A percentile compares a stretch with the other conserved stretches of the same genome.
phyloP scores from a whole-genome alignment of 176 grass and related monocot genomes.

The Tillandsia fasciculata region DNA sequence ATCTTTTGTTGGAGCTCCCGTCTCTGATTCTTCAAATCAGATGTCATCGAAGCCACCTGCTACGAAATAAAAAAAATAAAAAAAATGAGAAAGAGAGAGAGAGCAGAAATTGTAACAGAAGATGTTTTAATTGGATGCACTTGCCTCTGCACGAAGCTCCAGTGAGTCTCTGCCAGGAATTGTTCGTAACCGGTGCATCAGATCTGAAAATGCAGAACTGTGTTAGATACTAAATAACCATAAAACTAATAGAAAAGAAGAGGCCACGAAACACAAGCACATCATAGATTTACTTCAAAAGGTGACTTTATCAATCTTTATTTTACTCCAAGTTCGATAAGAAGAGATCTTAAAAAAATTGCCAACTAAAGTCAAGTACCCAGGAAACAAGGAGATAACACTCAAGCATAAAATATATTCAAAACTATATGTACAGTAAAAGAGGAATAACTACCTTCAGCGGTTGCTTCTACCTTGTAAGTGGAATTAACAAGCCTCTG shows the following conservation, averaged over 20 bases:
- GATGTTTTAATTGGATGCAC: conserved; percentile 7
- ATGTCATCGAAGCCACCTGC: conserved; percentile 90
- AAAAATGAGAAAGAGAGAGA: background rate
- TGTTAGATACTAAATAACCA: background rate
- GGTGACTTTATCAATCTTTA: background rate
- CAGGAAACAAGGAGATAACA: background rate
- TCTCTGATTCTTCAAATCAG: conserved; percentile 61
- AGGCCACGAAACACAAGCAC: background rate
- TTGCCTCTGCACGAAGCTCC: conserved; percentile 74
- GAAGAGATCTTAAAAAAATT: background rate
- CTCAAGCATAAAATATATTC: conserved; percentile 2
- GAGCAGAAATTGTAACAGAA: conserved; percentile 1
- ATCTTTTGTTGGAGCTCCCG: conserved; percentile 56
- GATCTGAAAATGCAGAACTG: conserved; percentile 27
- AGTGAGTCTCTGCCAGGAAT: conserved; percentile 78
- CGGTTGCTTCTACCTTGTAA: conserved; percentile 73
- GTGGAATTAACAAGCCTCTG: conserved; percentile 67
- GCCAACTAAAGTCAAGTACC: background rate
- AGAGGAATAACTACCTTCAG: conserved; percentile 42
- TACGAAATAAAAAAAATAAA: conserved; percentile 15
- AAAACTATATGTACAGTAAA: background rate
- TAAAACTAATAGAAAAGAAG: background rate
- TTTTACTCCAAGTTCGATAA: background rate
- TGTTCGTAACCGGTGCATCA: conserved; percentile 69
- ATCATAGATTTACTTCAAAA: background rate